Evolutionary conservation across 2,329 filamentous ascomycete genomes (phyloP), one percentile per base, ranked within the genome.

Genomic region (Epichloe gansuensis): DNA sequence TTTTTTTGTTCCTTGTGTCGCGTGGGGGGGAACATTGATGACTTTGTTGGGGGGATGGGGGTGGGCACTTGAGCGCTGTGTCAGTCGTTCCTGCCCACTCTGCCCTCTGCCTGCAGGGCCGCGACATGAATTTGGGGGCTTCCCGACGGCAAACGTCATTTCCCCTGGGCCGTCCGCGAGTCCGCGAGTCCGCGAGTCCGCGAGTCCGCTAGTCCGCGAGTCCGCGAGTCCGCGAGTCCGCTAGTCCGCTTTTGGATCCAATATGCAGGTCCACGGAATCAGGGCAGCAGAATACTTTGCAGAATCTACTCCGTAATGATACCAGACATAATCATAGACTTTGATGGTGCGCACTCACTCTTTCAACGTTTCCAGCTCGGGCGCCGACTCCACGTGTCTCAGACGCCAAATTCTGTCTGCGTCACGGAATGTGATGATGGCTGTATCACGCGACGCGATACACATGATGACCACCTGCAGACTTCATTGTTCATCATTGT

Each of bases 81-180:
- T 21, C 17, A 21, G 17, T 21, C 17, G 17, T 2, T 21, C 17
- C 17, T 21, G 17, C 17, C 17, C 17, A 21, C 17, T 21, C 17
- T 21, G 17, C 1, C 17, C 17, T 21, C 17, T 21, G 17, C 17
- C 17, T 21, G 17, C 17, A 17, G 17, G 17, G 17, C 17, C 17
- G 17, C 17, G 17, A 17, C 17, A 17, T 17, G 17, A 17, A 17
- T 17, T 21, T 21, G 17, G 17, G 17, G 25, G 12, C 36, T n/a
- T 12, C 36, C 35, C 35, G 46, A 27, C 46, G 46, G 35, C 35
- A 11, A 48, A 49, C 38, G 47, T 34, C 23, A 49, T 49, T 43
- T 36, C 48, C 48, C 48, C 48, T 50, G 48, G 17, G 39, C 40
- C 40, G 48, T 44, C 35, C 48, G 40, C 48, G 44, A 50, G 40